Evolutionary conservation across 2,329 filamentous ascomycete species (phyloP).

Genomic region (Cercospora sp.): DNA sequence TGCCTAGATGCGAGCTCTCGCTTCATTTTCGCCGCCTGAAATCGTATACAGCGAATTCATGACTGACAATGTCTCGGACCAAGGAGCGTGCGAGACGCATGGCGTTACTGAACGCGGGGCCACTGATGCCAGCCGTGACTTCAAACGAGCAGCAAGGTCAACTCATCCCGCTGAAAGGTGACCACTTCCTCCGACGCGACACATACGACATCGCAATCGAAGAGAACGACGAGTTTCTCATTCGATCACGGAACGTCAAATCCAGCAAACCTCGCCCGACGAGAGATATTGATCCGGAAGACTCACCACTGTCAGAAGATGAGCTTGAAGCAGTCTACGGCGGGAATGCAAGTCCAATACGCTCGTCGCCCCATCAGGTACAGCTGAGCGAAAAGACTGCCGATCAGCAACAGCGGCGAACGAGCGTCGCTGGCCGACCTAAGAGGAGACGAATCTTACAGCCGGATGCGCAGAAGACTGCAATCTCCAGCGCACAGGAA

Average conservation of each 20-base stretch:
- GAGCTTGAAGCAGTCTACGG: conserved; percentile 26
- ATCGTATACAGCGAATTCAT: neutral
- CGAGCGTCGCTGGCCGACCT: neutral
- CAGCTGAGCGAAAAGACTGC: neutral
- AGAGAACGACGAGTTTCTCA: conserved; percentile 7
- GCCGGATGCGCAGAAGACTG: neutral
- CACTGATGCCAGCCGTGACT: conserved; percentile 17
- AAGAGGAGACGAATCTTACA: neutral
- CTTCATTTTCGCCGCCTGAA: neutral
- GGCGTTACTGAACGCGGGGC: neutral
- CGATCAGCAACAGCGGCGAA: neutral
- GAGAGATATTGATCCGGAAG: conserved; percentile 27
- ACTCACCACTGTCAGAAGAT: conserved; percentile 36
- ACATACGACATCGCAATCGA: conserved; percentile 22
- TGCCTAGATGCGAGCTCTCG: neutral
- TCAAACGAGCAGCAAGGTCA: conserved; percentile 26
- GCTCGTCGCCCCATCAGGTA: conserved; percentile 1
- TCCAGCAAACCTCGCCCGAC: neutral
- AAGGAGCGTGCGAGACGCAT: neutral
- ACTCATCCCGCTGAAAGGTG: conserved; percentile 27
- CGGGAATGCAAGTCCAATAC: conserved; percentile 17
- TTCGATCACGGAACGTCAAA: neutral
- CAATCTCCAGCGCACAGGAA: neutral
- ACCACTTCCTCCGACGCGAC: conserved; percentile 20
- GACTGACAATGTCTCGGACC: conserved; percentile 2